phyloP scores from a whole-genome alignment of 169 alveolate genomes.

The Babesia microti region DNA sequence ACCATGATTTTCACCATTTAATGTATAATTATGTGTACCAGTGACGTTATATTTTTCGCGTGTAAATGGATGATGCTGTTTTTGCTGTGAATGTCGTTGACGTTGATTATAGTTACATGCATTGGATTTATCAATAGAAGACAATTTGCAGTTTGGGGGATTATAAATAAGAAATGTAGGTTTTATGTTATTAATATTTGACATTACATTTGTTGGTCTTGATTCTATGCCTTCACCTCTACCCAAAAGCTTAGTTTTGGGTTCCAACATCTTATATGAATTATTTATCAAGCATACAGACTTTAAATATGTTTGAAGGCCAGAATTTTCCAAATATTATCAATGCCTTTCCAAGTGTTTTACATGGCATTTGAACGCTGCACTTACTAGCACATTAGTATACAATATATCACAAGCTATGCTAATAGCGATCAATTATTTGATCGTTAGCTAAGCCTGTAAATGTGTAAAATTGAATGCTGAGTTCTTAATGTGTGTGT shows the following conservation, averaged over 20 bases:
- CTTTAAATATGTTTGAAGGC: conserved; percentile 1
- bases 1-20: not conserved
- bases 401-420: no score
- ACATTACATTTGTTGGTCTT: conserved; percentile 1
- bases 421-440: no score
- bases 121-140: no score
- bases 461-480: no score
- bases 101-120: no score
- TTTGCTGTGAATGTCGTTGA: no score
- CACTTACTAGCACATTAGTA: conserved; percentile 1
- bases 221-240: conserved; percentile 23
- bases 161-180: not conserved
- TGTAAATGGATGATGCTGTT: no score
- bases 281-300: not conserved
- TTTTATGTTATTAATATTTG: not conserved
- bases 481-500: no score
- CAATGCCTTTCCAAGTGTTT: not conserved
- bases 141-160: no score
- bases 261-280: not conserved
- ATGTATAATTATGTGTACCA: not conserved
- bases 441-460: no score
- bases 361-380: not conserved
- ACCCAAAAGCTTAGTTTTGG: not conserved
- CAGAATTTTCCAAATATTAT: not conserved
- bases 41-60: no score